Base-by-base conservation (phyloP, 2,329 filamentous ascomycete genomes). In the Claviceps purpurea region DNA sequence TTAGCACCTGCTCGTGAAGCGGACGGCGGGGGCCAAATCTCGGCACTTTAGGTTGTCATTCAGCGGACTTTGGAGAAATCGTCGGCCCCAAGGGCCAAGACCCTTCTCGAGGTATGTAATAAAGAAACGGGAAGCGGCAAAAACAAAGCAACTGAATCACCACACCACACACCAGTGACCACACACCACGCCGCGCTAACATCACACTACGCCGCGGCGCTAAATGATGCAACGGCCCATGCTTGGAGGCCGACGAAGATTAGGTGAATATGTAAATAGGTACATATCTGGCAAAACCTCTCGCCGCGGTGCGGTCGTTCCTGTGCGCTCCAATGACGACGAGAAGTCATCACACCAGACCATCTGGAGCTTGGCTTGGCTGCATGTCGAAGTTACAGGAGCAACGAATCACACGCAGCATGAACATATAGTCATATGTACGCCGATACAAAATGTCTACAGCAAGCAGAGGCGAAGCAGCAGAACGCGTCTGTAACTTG, bases 1-100 rank as follows among this genome's bases (percentile, higher is more conserved):
- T 46, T 22, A 47, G 50, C 50, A 52, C 47, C 37, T 47, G 37
- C 39, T 34, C 50, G 46, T 45, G 22, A 37, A 51, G 49, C 45
- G 49, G 39, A 42, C 22, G 38, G 37, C 48, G 39, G 26, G 50
- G 43, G 50, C 42, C 38, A 22, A 14, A 45, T 40, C 30, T 41
- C 40, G 40, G 46, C 38, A 42, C 6, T 22, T 18, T 30, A 16
- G 47, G 24, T 18, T 26, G 38, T 14, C 42, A 8, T 34, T n/a
- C 26, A 26, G 39, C 38, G 16, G 11, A 22, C 14, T 44, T 48
- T 24, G 30, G 13, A 13, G 34, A 46, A 14, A 46, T 5, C 10
- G 2, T 11, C 10, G 30, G 16, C 30, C 2, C 4, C n/a, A 46
- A 13, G 34, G 18, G n/a, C 24, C n/a, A 45, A 18, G 41, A 34